phyloP scores from a whole-genome alignment of 768 basidiomycete species.

The Coprinellus micaceus region DNA sequence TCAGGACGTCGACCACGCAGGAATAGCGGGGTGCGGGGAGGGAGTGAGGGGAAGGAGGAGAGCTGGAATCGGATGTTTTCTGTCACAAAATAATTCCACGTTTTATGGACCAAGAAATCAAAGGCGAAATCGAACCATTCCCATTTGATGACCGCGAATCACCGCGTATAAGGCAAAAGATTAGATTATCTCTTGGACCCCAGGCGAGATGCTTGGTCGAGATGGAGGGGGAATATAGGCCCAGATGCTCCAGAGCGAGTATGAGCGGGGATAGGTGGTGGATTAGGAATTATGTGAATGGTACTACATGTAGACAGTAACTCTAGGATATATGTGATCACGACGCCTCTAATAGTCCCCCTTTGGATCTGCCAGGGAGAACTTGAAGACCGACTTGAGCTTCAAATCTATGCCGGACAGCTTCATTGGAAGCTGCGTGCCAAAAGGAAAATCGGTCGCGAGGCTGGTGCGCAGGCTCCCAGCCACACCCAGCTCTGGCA shows the following conservation, averaged over 20 bases:
- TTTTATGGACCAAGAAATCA: constrained; percentile 10
- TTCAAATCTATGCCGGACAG: too few relatives aligned
- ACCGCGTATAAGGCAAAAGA: constrained; percentile 8
- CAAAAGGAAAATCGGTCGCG: background rate
- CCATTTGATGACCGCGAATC: constrained; percentile 5
- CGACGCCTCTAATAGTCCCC: too few relatives aligned
- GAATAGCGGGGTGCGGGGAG: background rate
- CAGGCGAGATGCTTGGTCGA: background rate
- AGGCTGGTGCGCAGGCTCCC: background rate
- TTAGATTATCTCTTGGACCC: constrained; percentile 11
- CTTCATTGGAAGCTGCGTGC: too few relatives aligned
- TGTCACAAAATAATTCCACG: constrained; percentile 7
- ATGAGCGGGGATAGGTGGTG: too few relatives aligned
- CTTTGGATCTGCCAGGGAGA: too few relatives aligned
- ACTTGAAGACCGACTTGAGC: too few relatives aligned
- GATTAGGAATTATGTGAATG: too few relatives aligned
- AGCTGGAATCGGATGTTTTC: constrained; percentile 2
- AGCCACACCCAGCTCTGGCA: background rate
- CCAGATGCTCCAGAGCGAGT: background rate
- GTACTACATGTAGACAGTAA: too few relatives aligned
- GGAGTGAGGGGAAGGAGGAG: constrained; percentile 4
- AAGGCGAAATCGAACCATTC: constrained; percentile 33
- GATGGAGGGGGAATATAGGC: background rate
- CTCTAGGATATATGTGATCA: too few relatives aligned
- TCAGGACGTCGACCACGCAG: background rate